Percentiles rank a stretch among this genome's conserved stretches.
Conservation (phyloP, 2,329 filamentous ascomycete species). For the Fusarium succisae region DNA sequence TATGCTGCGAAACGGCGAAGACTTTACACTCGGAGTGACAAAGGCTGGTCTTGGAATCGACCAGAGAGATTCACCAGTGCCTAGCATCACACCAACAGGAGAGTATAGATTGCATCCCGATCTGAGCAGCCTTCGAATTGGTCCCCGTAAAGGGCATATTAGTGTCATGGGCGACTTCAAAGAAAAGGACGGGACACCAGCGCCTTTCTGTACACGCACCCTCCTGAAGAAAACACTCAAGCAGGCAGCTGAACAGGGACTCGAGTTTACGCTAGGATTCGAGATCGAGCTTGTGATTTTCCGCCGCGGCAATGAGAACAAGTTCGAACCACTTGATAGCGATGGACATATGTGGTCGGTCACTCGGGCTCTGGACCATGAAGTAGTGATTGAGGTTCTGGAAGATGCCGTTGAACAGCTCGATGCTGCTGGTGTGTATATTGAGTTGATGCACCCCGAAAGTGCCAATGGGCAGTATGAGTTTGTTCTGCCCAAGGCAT, state of each 20-base stretch:
- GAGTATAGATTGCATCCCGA: constrained; percentile 75
- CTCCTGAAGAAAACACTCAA: constrained; percentile 66
- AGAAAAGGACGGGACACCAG: constrained; percentile 60
- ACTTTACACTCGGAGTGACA: constrained; percentile 67
- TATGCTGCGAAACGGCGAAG: constrained; percentile 55
- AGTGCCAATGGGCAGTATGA: constrained; percentile 80
- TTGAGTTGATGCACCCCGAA: constrained; percentile 81
- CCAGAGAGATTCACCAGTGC: constrained; percentile 70
- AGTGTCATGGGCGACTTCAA: constrained; percentile 75
- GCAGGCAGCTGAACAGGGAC: constrained; percentile 59
- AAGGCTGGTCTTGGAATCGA: constrained; percentile 72
- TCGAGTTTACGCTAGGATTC: constrained; percentile 76
- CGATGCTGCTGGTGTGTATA: constrained; percentile 67
- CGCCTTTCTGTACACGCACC: constrained; percentile 71
- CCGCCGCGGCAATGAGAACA: constrained; percentile 50
- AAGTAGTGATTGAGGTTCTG: constrained; percentile 65
- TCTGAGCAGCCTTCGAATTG: constrained; percentile 66
- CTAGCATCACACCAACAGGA: constrained; percentile 66
- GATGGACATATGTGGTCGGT: constrained; percentile 77
- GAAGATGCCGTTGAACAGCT: constrained; percentile 72
- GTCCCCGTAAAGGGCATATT: constrained; percentile 68
- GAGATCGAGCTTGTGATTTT: constrained; percentile 85
- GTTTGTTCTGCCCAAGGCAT: constrained; percentile 71
- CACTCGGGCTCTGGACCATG: constrained; percentile 69
- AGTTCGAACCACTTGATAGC: constrained; percentile 59